Base-by-base conservation (phyloP, 345 rosid genomes). In the Salix suchowensis region DNA sequence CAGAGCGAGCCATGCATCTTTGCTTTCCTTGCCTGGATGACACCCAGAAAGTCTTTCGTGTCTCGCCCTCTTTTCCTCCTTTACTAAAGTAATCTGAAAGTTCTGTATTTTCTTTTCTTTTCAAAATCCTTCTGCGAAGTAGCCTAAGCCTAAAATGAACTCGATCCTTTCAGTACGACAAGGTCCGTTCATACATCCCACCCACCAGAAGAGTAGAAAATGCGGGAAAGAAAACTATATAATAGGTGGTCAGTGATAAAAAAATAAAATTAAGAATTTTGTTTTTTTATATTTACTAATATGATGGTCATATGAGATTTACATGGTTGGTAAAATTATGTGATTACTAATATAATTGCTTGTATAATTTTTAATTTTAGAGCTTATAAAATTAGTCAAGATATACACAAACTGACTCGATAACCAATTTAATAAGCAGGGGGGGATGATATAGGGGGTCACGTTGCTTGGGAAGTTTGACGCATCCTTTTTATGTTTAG, bases 381-480 rank as follows among this genome's bases (percentile, higher is more conserved):
- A 32, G 5, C 5, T 32, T 32, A 32, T 32, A 4, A 32, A 0
- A 32, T 32, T 4, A 32, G 0, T 32, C 0, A 0, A 32, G 0
- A 32, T 32, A 0, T 32, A 0, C 0, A 0, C 0, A 32, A 32
- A 4, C 0, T 32, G 5, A n/a, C n/a, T n/a, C n/a, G n/a, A n/a
- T n/a, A n/a, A n/a, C n/a, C n/a, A n/a, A n/a, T n/a, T n/a, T n/a
- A n/a, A n/a, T n/a, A n/a, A 2, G 32, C 2, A 2, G 34, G 34
- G 34, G 34, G 4, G 3, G 34, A 65, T 14, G 71, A n/a, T 65
- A 30, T 1, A 32, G 72, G 30, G 30, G 4, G 26, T 50, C 72
- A 69, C n/a, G 72, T 44, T 69, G 18, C 36, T 42, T 39, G 32
- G 30, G 26, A 19, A 30, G 19, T 50, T 30, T 32, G 37, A 32